Evolutionary conservation across 2,329 filamentous ascomycete species (phyloP).

Genomic region (Aphanocladium album): DNA sequence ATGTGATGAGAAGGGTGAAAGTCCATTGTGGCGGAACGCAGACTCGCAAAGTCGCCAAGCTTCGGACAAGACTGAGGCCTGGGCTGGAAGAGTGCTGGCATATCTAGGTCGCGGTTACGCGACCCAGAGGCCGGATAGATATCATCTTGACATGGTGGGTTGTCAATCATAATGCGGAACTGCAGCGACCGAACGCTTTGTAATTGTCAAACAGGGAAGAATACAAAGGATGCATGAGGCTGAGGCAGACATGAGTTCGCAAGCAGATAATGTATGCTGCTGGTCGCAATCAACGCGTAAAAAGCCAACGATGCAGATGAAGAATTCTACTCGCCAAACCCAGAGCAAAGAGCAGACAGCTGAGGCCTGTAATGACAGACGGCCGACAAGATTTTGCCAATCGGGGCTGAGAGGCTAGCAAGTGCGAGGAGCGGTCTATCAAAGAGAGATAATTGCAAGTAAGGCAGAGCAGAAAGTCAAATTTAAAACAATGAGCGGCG

Average conservation of each 20-base stretch:
- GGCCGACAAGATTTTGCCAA: background rate
- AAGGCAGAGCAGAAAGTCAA: background rate
- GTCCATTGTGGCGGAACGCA: background rate
- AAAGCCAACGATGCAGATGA: background rate
- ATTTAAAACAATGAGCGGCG: background rate
- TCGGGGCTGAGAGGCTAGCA: background rate
- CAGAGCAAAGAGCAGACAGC: background rate
- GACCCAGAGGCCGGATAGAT: background rate
- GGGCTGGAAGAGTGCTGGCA: background rate
- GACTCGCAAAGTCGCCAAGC: slow-evolving; percentile 9
- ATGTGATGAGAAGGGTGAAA: slow-evolving; percentile 12
- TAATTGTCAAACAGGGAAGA: background rate
- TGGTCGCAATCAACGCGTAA: background rate
- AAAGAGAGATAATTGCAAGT: background rate
- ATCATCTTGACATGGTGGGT: background rate
- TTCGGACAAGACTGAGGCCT: slow-evolving; percentile 10
- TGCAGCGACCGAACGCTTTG: background rate
- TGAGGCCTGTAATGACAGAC: background rate
- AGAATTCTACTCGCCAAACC: background rate
- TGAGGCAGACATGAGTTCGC: background rate
- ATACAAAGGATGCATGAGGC: background rate
- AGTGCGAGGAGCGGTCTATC: background rate
- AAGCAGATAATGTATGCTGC: background rate
- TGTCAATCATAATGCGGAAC: slow-evolving; percentile 1
- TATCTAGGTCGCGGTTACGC: background rate